phyloP scores from a whole-genome alignment of 257 asterid genomes.

The Paulownia fortunei region DNA sequence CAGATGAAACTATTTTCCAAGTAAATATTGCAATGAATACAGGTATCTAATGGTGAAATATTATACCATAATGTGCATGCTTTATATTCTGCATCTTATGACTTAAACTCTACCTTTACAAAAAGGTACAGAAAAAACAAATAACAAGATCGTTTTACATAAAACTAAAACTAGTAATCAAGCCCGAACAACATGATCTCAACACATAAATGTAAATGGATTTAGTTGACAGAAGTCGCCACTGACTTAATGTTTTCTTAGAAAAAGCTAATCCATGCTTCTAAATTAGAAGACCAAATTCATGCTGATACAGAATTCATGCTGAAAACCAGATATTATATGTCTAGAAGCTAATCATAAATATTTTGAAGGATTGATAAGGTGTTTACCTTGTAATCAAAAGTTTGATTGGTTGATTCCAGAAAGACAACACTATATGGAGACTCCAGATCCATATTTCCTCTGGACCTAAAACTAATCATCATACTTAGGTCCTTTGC shows the following conservation, averaged over 20 bases:
- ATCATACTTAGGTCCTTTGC: conserved; percentile 97
- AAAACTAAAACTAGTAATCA: not conserved
- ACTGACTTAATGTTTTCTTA: not conserved
- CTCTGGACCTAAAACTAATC: conserved; percentile 71
- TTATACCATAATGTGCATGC: not conserved
- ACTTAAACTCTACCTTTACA: not conserved
- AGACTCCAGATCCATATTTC: conserved; percentile 52
- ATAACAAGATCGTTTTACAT: not conserved
- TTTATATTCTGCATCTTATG: not conserved
- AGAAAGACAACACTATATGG: conserved; percentile 52
- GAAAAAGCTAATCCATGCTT: conserved; percentile 13
- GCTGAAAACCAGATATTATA: not conserved
- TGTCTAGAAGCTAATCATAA: conserved; percentile 16
- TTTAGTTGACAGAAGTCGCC: not conserved
- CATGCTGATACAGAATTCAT: conserved; percentile 1
- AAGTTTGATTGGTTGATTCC: conserved; percentile 72
- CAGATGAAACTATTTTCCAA: conserved; percentile 7
- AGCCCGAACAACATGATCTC: conserved; percentile 2
- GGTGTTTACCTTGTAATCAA: conserved; percentile 78
- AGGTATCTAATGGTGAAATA: not conserved
- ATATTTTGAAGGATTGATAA: not conserved
- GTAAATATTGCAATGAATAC: not conserved
- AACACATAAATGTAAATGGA: not conserved
- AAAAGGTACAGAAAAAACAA: not conserved
- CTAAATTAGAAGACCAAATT: not conserved